These are phyloP conservation scores for Ilyonectria robusta DNA, from an alignment of 2,329 filamentous ascomycete genomes.

Conservation along the genomic window DNA sequence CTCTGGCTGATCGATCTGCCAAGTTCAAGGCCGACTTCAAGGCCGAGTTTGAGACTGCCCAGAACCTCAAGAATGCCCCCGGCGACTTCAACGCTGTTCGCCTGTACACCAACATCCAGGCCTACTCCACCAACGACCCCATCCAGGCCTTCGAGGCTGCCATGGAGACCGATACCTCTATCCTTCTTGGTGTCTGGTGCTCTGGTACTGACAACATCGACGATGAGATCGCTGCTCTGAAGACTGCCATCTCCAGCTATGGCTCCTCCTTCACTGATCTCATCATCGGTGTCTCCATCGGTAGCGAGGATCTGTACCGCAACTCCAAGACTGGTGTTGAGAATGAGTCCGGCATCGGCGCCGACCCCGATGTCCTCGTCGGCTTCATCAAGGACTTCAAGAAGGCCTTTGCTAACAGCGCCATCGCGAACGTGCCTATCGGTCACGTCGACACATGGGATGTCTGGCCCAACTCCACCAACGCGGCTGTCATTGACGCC, in stretches of 20 bases:
- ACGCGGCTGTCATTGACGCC: constrained; percentile 72
- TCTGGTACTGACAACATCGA: constrained; percentile 68
- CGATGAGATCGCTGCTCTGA: constrained; percentile 72
- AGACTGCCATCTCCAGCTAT: constrained; percentile 67
- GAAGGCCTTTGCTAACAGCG: constrained; percentile 64
- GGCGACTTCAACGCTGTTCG: constrained; percentile 72
- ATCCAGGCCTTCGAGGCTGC: constrained; percentile 85
- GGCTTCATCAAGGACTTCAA: constrained; percentile 77
- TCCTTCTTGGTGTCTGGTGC: constrained; percentile 77
- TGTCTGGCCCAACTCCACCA: constrained; percentile 71
- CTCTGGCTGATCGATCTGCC: constrained; percentile 61
- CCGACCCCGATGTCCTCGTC: constrained; percentile 71
- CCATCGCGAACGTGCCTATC: constrained; percentile 64
- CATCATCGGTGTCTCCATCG: constrained; percentile 75
- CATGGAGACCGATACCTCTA: constrained; percentile 69
- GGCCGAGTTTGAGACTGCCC: constrained; percentile 60
- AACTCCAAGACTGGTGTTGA: constrained; percentile 71
- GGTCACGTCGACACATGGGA: constrained; percentile 81
- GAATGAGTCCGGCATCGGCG: constrained; percentile 74
- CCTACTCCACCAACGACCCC: constrained; percentile 79
- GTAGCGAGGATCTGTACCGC: constrained; percentile 78
- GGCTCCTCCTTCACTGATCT: constrained; percentile 68
- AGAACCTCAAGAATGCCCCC: constrained; percentile 57
- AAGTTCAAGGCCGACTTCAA: constrained; percentile 67
- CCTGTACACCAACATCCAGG: constrained; percentile 78